These are phyloP conservation scores for Pyrrhoderma noxium DNA, from an alignment of 1,284 basidiomycete genomes.

Conservation along the genomic window DNA sequence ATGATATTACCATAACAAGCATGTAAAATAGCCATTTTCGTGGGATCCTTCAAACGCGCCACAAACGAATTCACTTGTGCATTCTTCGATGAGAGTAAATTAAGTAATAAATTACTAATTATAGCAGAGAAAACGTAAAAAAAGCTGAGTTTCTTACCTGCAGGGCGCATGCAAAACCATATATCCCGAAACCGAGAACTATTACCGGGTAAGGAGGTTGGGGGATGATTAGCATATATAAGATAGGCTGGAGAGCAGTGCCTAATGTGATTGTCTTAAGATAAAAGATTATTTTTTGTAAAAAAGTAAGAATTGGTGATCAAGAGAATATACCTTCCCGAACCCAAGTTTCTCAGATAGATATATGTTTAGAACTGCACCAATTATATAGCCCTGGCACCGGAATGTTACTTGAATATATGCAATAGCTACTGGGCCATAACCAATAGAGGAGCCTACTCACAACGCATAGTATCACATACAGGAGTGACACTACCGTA, in stretches of 20 bases:
- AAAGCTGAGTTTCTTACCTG: constrained; percentile 29
- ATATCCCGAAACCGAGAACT: constrained; percentile 47
- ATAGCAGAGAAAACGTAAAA: background rate
- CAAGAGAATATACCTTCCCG: constrained; percentile 38
- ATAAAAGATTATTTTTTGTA: constrained; percentile 29
- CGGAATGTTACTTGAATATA: too few relatives aligned
- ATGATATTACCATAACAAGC: constrained; percentile 44
- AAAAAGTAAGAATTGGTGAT: constrained; percentile 15
- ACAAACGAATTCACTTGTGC: constrained; percentile 53
- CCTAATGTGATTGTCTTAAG: constrained; percentile 26
- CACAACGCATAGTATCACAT: too few relatives aligned
- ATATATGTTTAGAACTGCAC: constrained; percentile 45
- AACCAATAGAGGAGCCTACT: too few relatives aligned
- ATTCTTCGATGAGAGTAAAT: too few relatives aligned
- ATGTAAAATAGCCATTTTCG: constrained; percentile 60
- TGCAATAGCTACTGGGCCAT: too few relatives aligned
- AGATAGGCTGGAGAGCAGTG: constrained; percentile 31
- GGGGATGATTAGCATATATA: constrained; percentile 46
- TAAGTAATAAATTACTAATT: background rate
- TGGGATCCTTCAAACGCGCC: constrained; percentile 35
- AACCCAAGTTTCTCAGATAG: constrained; percentile 49
- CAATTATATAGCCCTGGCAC: constrained; percentile 48
- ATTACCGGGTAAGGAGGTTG: constrained; percentile 59
- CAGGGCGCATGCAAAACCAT: constrained; percentile 49
- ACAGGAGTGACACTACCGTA: too few relatives aligned